Evolutionary conservation across 2,329 filamentous ascomycete genomes (phyloP), one percentile per base, ranked within the genome.

Genomic region (Aspergillus phoenicis): DNA sequence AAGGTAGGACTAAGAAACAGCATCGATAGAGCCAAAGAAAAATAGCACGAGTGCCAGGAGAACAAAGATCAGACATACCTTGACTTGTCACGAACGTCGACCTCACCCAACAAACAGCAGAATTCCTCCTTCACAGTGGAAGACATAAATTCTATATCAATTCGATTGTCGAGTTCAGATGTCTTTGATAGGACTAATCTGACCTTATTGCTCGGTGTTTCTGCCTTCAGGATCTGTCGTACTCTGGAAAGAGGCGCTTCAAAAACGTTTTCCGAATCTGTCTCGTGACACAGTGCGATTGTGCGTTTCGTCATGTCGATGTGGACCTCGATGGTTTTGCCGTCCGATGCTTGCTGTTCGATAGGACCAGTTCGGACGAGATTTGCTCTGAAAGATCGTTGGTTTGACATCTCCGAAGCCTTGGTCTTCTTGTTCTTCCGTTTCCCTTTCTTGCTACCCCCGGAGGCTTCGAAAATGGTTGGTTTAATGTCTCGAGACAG

Each of bases 401-500:
- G 45, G 41, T 47, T 47, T 6, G 41, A 20, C 20, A 48, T 51
- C 43, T 57, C 56, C n/a, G 17, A 36, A n/a, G 43, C 11, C 22
- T 54, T 57, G 8, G 8, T 47, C 24, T 49, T 62, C 33, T 59
- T 67, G 30, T 43, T 49, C 36, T 47, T 57, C 57, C 51, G 24
- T 55, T 61, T 51, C 36, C 36, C 49, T 60, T 64, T 48, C 13
- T 39, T 57, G 51, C 66, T 57, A 7, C 47, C 39, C n/a, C 67
- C 61, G 0, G 64, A 62, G 5, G 58, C 47, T 3, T 59, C 57
- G 51, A 77, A 76, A 6, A 66, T 56, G 4, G 73, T 74, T 1
- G 67, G 69, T 17, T 59, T 66, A 54, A 77, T 76, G 62, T 77
- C 71, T n/a, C 72, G 70, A 5, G 74, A 75, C 8, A 67, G 62